Percentiles rank a stretch among this genome's conserved stretches.
Evolutionary conservation across 768 basidiomycete species (phyloP).

Genomic region (Lepiota venenata): DNA sequence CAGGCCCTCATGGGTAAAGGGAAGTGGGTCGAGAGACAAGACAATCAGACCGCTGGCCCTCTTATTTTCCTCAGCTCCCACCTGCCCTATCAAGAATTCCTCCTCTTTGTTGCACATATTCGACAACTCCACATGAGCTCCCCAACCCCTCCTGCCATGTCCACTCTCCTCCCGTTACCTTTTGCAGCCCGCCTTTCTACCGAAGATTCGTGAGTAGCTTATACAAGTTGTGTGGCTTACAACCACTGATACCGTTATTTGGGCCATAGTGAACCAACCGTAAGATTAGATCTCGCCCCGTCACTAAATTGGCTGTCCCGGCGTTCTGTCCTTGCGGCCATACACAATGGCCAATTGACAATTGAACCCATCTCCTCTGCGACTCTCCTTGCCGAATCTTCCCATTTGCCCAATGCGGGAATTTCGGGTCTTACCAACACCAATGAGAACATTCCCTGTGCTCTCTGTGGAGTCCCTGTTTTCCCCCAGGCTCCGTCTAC

Average conservation of each 20-base stretch:
- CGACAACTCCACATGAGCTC: constrained; percentile 65
- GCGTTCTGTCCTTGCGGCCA: constrained; percentile 77
- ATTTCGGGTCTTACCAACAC: constrained; percentile 43
- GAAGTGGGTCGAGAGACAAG: constrained; percentile 55
- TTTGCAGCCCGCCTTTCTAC: constrained; percentile 71
- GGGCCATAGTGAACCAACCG: constrained; percentile 73
- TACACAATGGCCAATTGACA: constrained; percentile 81
- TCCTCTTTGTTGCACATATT: constrained; percentile 73
- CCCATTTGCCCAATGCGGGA: constrained; percentile 32
- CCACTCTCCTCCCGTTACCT: constrained; percentile 71
- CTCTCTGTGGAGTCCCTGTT: constrained; percentile 70
- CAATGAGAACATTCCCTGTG: constrained; percentile 62
- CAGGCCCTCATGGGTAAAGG: constrained; percentile 59
- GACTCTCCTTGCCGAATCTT: constrained; percentile 54
- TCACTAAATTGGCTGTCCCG: constrained; percentile 93
- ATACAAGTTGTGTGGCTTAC: constrained; percentile 10
- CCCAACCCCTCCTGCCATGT: constrained; percentile 59
- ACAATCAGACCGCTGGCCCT: constrained; percentile 13
- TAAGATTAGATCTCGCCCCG: constrained; percentile 91
- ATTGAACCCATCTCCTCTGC: constrained; percentile 80
- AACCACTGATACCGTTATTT: constrained; percentile 7
- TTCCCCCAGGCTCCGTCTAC: constrained; percentile 29
- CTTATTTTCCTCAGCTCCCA: constrained; percentile 63
- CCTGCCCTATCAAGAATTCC: constrained; percentile 76
- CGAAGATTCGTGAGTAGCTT: constrained; percentile 75